A percentile compares a stretch with the other conserved stretches of the same genome.
phyloP scores from a whole-genome alignment of 1,284 basidiomycete species.

The Trichosporon sp. region DNA sequence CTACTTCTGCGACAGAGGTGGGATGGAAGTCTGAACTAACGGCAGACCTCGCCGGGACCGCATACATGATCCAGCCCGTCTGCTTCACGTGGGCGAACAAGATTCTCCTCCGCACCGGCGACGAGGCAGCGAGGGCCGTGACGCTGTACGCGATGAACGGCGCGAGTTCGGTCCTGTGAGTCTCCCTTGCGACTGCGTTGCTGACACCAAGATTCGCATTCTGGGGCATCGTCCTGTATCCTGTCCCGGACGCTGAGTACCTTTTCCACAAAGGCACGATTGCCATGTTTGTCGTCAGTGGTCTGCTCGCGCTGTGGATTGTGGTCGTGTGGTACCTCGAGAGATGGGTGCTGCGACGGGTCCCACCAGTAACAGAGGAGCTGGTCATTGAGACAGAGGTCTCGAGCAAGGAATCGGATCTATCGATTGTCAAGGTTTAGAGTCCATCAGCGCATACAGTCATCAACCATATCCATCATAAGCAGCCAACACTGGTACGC shows the following conservation, averaged over 20 bases:
- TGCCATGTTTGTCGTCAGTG: conserved; percentile 79
- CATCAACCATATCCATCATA: too few relatives aligned
- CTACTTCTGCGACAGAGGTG: too few relatives aligned
- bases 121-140: conserved; percentile 29
- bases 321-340: conserved; percentile 8
- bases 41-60: conserved; percentile 23
- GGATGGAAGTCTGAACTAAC: not conserved
- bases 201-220: conserved; percentile 14
- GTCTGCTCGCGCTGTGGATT: conserved; percentile 59
- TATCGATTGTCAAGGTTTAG: not conserved
- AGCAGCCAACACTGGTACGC: too few relatives aligned
- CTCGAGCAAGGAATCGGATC: not conserved
- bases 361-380: not conserved
- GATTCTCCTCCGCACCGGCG: conserved; percentile 24
- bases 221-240: conserved; percentile 30
- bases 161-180: conserved; percentile 19
- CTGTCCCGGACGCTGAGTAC: conserved; percentile 17
- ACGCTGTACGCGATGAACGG: conserved; percentile 33
- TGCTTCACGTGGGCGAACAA: conserved; percentile 31
- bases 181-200: not conserved
- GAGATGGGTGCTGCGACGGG: not conserved
- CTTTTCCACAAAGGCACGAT: conserved; percentile 61
- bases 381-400: not conserved
- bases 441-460: too few relatives aligned
- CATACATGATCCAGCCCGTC: conserved; percentile 31